Conservation (phyloP, 179 eudicot species). For the Corrigiola litoralis region DNA sequence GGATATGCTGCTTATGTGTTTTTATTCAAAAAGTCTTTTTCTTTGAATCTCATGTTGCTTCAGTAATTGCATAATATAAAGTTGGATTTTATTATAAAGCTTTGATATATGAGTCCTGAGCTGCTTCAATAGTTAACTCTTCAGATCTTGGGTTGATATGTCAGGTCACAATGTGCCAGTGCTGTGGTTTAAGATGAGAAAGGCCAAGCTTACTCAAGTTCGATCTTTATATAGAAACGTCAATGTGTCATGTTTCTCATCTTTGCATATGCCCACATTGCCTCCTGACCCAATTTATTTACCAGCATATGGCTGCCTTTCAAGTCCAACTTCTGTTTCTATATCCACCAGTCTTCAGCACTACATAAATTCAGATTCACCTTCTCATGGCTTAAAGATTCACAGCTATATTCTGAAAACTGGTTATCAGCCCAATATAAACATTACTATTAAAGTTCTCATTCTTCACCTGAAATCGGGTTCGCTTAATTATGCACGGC, state of each 20-base stretch:
- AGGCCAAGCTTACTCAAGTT: constrained; percentile 16
- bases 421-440: constrained; percentile 56
- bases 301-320: constrained; percentile 18
- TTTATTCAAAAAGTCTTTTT: too few relatives aligned
- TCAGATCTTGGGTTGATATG: too few relatives aligned
- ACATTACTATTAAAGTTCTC: constrained; percentile 66
- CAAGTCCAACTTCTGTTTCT: constrained; percentile 26
- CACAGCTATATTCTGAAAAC: constrained; percentile 70
- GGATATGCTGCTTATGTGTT: too few relatives aligned
- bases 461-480: constrained; percentile 53
- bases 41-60: too few relatives aligned
- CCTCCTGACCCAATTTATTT: constrained; percentile 7
- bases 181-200: constrained; percentile 18
- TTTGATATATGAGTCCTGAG: too few relatives aligned
- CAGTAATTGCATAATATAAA: too few relatives aligned
- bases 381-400: constrained; percentile 70
- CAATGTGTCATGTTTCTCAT: constrained; percentile 18
- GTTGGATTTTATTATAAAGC: too few relatives aligned
- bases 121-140: too few relatives aligned
- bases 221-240: too few relatives aligned
- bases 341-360: constrained; percentile 52
- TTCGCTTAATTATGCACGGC: constrained; percentile 47
- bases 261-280: constrained; percentile 4
- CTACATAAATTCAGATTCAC: constrained; percentile 63
- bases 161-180: constrained; percentile 9